Conservation (phyloP, 129 eudicot genomes). For the Tagetes erecta region DNA sequence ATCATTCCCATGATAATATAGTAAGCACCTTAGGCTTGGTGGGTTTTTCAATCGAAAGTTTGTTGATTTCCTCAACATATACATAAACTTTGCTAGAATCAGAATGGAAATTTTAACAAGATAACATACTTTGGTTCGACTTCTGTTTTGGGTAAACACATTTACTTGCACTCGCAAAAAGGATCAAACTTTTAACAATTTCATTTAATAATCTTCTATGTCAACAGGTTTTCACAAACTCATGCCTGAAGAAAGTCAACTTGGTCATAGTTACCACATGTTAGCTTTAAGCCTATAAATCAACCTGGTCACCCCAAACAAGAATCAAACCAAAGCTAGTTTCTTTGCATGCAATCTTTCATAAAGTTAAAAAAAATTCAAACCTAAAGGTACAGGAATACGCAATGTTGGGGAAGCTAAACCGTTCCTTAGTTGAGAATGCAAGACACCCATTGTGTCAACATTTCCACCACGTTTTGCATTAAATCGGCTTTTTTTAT, state of each 20-base stretch:
- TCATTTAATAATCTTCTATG: neutral
- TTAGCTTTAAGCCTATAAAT: neutral
- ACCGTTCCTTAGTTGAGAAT: slow-evolving; percentile 62
- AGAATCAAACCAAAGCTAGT: neutral
- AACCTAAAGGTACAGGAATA: slow-evolving; percentile 94
- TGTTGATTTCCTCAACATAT: slow-evolving; percentile 2
- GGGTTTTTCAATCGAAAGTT: neutral
- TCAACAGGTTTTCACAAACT: neutral
- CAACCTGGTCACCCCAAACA: neutral
- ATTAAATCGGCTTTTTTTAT: slow-evolving; percentile 55
- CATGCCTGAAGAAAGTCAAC: neutral
- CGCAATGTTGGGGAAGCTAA: slow-evolving; percentile 70
- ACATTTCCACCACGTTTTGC: slow-evolving; percentile 98
- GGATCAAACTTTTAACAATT: neutral
- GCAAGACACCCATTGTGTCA: slow-evolving; percentile 82
- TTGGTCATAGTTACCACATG: neutral
- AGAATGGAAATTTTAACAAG: neutral
- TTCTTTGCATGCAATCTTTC: neutral
- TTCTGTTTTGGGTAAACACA: neutral
- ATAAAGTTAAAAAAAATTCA: slow-evolving; percentile 9
- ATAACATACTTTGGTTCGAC: neutral
- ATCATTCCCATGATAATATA: slow-evolving; percentile 5
- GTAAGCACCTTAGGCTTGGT: slow-evolving; percentile 16
- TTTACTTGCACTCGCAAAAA: neutral
- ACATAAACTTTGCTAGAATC: slow-evolving; percentile 9